Evolutionary conservation across 257 asterid species (phyloP).

Genomic region (Thymus mandschuricus): DNA sequence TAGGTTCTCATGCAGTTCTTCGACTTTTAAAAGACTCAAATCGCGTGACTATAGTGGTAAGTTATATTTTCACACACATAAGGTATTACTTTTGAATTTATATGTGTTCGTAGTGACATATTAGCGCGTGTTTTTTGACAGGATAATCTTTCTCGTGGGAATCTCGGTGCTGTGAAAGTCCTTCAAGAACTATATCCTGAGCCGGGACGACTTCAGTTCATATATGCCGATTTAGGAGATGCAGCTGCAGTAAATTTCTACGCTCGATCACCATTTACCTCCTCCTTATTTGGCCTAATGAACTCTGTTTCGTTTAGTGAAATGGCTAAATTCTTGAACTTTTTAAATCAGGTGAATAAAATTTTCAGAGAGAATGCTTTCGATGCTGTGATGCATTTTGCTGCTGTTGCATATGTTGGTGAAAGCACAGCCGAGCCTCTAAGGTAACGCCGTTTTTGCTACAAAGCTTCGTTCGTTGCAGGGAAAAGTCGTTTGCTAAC

Average conservation of each 20-base stretch:
- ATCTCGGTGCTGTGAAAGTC: slow-evolving; percentile 75
- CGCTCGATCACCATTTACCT: too few relatives aligned
- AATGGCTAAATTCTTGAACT: not conserved
- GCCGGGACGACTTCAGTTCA: slow-evolving; percentile 81
- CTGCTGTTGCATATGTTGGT: slow-evolving; percentile 97
- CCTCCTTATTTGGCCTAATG: not conserved
- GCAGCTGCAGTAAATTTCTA: slow-evolving; percentile 55
- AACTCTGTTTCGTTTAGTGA: not conserved
- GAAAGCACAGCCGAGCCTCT: slow-evolving; percentile 92
- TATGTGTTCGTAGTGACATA: not conserved
- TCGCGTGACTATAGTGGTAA: slow-evolving; percentile 87
- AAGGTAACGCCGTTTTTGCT: slow-evolving; percentile 35
- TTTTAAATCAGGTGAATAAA: slow-evolving; percentile 56
- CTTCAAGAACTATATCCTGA: slow-evolving; percentile 74
- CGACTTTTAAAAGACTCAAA: slow-evolving; percentile 75
- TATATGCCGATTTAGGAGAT: slow-evolving; percentile 80
- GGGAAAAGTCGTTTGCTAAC: too few relatives aligned
- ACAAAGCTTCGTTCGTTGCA: not conserved
- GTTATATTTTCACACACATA: not conserved
- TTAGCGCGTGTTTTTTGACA: slow-evolving; percentile 21
- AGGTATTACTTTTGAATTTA: not conserved
- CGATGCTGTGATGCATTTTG: slow-evolving; percentile 97
- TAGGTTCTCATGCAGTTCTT: slow-evolving; percentile 89
- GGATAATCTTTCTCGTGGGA: slow-evolving; percentile 92
- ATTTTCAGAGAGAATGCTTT: slow-evolving; percentile 73